Conservation (phyloP, 2,329 filamentous ascomycete genomes). For the Talaromyces islandicus region DNA sequence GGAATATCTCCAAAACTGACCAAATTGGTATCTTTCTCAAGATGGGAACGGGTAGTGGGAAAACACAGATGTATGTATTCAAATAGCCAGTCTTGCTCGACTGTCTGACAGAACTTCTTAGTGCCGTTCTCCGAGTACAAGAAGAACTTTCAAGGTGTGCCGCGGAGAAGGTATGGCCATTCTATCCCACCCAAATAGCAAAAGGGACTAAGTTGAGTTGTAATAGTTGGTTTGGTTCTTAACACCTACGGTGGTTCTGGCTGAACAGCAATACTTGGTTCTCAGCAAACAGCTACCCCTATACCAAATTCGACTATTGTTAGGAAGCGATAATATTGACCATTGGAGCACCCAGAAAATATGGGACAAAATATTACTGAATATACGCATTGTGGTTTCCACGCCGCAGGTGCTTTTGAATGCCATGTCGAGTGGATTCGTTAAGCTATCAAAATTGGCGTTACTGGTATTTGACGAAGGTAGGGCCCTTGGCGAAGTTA, state of each 20-base stretch:
- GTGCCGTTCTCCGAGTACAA: conserved; percentile 62
- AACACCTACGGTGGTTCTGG: conserved; percentile 62
- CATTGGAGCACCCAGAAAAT: conserved; percentile 62
- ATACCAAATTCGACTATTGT: conserved; percentile 56
- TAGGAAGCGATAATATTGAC: conserved; percentile 63
- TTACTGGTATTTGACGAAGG: conserved; percentile 82
- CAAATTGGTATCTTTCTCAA: conserved; percentile 24
- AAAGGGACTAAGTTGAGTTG: neutral
- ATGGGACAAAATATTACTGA: conserved; percentile 62
- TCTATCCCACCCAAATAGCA: neutral
- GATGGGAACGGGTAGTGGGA: conserved; percentile 79
- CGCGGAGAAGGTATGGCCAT: conserved; percentile 47
- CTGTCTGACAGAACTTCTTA: conserved; percentile 22
- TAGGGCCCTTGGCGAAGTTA: conserved; percentile 27
- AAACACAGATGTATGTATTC: conserved; percentile 64
- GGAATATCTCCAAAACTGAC: neutral
- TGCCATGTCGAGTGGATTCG: conserved; percentile 68
- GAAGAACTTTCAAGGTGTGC: conserved; percentile 54
- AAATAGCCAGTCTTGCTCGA: neutral
- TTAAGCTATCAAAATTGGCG: conserved; percentile 57
- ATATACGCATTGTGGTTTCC: conserved; percentile 67
- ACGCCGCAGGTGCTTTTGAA: conserved; percentile 71
- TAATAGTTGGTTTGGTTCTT: conserved; percentile 61
- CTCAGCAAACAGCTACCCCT: conserved; percentile 55
- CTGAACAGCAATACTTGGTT: conserved; percentile 58